Evolutionary conservation across 1,139 yeast genomes (phyloP).

Genomic region (Debaryomyces subglobosus): DNA sequence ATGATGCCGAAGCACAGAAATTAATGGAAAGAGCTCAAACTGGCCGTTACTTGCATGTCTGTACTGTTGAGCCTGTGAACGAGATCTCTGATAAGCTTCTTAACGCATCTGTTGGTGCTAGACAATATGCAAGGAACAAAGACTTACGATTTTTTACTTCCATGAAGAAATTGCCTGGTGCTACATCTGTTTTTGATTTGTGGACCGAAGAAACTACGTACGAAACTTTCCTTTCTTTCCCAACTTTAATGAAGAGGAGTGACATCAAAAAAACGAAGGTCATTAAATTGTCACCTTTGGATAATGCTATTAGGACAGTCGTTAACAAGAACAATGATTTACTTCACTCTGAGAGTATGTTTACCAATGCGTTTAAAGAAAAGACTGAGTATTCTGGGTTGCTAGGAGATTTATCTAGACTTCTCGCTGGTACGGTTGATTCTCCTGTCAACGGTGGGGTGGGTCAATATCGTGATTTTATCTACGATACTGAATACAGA

Average conservation of each 20-base stretch:
- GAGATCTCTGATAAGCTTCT: constrained; percentile 53
- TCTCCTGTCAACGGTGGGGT: constrained; percentile 95
- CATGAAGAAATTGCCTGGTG: constrained; percentile 74
- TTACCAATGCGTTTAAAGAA: constrained; percentile 58
- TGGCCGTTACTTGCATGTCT: constrained; percentile 76
- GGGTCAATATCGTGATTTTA: constrained; percentile 76
- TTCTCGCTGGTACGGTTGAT: constrained; percentile 85
- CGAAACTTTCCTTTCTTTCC: constrained; percentile 78
- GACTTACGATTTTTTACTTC: constrained; percentile 72
- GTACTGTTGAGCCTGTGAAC: constrained; percentile 70
- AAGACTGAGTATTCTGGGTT: constrained; percentile 52
- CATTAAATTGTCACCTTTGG: constrained; percentile 79
- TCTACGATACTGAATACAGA: constrained; percentile 45
- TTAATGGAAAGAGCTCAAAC: constrained; percentile 55
- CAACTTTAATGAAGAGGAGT: constrained; percentile 84
- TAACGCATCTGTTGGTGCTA: constrained; percentile 59
- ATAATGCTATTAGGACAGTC: constrained; percentile 75
- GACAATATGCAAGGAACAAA: constrained; percentile 72
- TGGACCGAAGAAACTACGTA: constrained; percentile 90
- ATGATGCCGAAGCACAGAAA: constrained; percentile 63
- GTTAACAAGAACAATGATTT: constrained; percentile 72
- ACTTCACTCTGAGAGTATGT: constrained; percentile 65
- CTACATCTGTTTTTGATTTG: constrained; percentile 70
- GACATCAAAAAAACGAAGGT: constrained; percentile 60
- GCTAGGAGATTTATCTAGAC: constrained; percentile 73